A percentile compares a stretch with the other conserved stretches of the same genome.
Conservation (phyloP, 2,329 filamentous ascomycete genomes). For the Beauveria varroae region DNA sequence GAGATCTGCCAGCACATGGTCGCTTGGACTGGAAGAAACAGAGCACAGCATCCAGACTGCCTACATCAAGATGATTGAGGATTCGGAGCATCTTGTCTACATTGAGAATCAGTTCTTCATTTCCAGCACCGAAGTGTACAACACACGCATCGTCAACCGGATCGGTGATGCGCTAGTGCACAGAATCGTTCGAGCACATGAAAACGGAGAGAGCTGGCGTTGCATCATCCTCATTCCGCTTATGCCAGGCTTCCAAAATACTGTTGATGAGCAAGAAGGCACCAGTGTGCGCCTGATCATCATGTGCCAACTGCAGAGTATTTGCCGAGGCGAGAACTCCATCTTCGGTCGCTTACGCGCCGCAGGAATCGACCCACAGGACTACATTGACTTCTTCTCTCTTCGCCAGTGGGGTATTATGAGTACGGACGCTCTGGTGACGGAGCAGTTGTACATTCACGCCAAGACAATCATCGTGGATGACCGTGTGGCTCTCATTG, state of each 20-base stretch:
- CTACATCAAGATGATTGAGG: constrained; percentile 88
- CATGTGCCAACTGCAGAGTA: constrained; percentile 94
- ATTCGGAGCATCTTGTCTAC: constrained; percentile 95
- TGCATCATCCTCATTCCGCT: constrained; percentile 85
- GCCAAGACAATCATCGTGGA: constrained; percentile 96
- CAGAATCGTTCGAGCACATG: constrained; percentile 76
- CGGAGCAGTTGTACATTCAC: constrained; percentile 96
- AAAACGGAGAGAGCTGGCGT: constrained; percentile 83
- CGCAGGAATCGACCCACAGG: constrained; percentile 79
- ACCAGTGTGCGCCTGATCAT: constrained; percentile 93
- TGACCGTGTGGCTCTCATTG: constrained; percentile 86
- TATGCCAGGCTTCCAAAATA: constrained; percentile 98
- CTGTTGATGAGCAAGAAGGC: constrained; percentile 86
- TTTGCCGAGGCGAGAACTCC: constrained; percentile 84
- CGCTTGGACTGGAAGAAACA: constrained; percentile 75
- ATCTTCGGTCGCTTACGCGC: constrained; percentile 82
- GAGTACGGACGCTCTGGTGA: constrained; percentile 75
- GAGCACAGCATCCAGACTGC: constrained; percentile 96
- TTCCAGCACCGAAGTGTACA: constrained; percentile 82
- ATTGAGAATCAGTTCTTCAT: constrained; percentile 99
- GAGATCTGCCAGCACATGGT: constrained; percentile 86
- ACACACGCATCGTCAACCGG: constrained; percentile 80
- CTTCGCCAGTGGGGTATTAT: constrained; percentile 89
- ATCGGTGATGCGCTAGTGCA: constrained; percentile 94
- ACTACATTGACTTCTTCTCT: constrained; percentile 94